Evolutionary conservation across 495 filamentous ascomycete genomes (phyloP), one percentile per base, ranked within the genome.

Genomic region (Talaromyces borbonicus): DNA sequence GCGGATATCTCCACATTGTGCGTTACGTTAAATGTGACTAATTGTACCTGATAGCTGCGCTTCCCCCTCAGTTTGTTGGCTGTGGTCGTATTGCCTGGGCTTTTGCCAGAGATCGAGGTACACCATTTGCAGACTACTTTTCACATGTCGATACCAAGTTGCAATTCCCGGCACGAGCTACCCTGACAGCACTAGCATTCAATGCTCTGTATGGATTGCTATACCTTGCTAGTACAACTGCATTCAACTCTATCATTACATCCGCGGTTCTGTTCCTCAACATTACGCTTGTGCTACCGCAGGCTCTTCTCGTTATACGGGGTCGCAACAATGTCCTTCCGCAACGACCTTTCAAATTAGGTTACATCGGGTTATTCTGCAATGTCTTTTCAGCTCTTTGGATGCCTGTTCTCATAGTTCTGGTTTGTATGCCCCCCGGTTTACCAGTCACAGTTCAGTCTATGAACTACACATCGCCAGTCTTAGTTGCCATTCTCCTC

Each of bases 101-200:
- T 5, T 77, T 70, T 49, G 68, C 68, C 5, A 52, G 73, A 19
- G 72, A 75, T 41, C 49, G 58, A 8, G 67, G 74, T 8, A 52
- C 77, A 5, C 74, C 75, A 2, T 76, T 73, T 52, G 65, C 68
- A 11, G 41, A 20, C 0, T 69, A 59, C 49, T 54, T 75, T 15
- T 49, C 56, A 8, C 46, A 54, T 47, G 58, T 62, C 26, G 35
- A 49, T 15, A 39, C 48, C 7, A 38, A 11, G 1, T 42, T 53
- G 2, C 42, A 61, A 32, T 59, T 60, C 31, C 65, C 62, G 1
- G 42, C 59, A 4, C 48, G 55, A 30, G 49, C 66, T 2, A 68
- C 62, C 1, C 22, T 61, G 18, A 52, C 52, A 11, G 46, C 62
- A 0, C 38, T 53, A n/a, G 22, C 49, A 12, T 64, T 72, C 38